Evolutionary conservation across 139 green algal genomes (phyloP).

Genomic region (Tetradesmus lagerheimii): DNA sequence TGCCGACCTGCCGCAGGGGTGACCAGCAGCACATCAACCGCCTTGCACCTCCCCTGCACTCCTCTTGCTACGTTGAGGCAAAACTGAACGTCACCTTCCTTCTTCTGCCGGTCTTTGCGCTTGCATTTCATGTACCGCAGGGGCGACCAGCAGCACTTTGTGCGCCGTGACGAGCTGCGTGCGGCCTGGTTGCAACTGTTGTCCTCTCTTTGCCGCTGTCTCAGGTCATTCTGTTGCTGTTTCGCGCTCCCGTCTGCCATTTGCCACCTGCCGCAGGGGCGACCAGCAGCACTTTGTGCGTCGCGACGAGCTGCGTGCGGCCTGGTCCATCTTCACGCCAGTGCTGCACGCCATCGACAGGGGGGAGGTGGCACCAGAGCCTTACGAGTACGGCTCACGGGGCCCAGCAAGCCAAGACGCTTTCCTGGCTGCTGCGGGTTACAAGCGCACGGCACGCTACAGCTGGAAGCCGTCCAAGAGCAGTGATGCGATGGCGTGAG

Average conservation of each 20-base stretch:
- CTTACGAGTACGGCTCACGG: slow-evolving; percentile 32
- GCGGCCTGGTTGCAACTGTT: no score
- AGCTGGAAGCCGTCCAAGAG: slow-evolving; percentile 22
- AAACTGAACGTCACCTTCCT: no score
- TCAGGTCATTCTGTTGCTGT: no score
- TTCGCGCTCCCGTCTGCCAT: no score
- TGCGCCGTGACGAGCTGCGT: slow-evolving; percentile 93
- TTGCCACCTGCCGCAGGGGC: slow-evolving; percentile 57
- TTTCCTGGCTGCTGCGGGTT: slow-evolving; percentile 36
- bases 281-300: slow-evolving; percentile 98
- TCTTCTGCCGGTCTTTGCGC: no score
- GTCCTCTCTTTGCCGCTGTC: no score
- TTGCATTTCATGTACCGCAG: no score
- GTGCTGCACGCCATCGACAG: slow-evolving; percentile 89
- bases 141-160: slow-evolving; percentile 97
- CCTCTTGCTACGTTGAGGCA: no score
- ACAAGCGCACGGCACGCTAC: slow-evolving; percentile 30
- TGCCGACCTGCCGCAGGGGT: no score
- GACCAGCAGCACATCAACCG: no score
- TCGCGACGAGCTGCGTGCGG: slow-evolving; percentile 91
- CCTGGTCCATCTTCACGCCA: slow-evolving; percentile 96
- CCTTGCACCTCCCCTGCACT: no score
- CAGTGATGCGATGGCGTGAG: background rate
- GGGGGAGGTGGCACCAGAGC: slow-evolving; percentile 56
- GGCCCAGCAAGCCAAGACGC: slow-evolving; percentile 37